These are phyloP conservation scores for Senna tora DNA, from an alignment of 306 rosid species.

Conservation along the genomic window DNA sequence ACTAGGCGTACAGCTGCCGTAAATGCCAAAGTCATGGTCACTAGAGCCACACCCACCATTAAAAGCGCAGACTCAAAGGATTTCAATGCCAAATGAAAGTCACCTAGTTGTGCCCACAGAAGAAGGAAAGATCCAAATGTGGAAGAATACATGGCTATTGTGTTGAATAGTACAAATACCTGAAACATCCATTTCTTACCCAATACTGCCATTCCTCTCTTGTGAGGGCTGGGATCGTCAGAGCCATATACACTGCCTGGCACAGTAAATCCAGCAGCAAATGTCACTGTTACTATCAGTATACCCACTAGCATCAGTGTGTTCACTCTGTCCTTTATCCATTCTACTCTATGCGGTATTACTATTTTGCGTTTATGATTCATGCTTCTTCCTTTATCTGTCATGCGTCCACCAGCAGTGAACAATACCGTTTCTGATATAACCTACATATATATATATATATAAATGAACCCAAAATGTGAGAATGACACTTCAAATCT, in stretches of 20 bases:
- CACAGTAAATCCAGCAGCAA: background rate
- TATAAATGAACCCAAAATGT: background rate
- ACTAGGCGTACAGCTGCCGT: constrained; percentile 29
- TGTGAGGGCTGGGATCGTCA: background rate
- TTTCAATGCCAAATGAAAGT: background rate
- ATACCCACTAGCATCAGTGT: background rate
- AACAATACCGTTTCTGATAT: background rate
- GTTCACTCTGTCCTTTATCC: background rate
- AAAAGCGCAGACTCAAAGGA: background rate
- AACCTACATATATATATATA: background rate
- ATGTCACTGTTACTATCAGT: background rate
- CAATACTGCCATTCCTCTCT: background rate
- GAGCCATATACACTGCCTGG: background rate
- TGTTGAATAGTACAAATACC: background rate
- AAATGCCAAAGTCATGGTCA: constrained; percentile 6
- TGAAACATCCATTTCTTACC: background rate
- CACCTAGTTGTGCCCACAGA: background rate
- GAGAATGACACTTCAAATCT: background rate
- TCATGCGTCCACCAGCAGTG: background rate
- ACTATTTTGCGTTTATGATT: background rate
- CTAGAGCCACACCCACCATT: background rate
- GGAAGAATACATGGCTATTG: background rate
- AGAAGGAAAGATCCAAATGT: background rate
- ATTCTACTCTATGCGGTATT: background rate
- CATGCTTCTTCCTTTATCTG: background rate